Evolutionary conservation across 495 filamentous ascomycete species (phyloP), one percentile per base, ranked within the genome.

Genomic region (Trichoderma parareesei): DNA sequence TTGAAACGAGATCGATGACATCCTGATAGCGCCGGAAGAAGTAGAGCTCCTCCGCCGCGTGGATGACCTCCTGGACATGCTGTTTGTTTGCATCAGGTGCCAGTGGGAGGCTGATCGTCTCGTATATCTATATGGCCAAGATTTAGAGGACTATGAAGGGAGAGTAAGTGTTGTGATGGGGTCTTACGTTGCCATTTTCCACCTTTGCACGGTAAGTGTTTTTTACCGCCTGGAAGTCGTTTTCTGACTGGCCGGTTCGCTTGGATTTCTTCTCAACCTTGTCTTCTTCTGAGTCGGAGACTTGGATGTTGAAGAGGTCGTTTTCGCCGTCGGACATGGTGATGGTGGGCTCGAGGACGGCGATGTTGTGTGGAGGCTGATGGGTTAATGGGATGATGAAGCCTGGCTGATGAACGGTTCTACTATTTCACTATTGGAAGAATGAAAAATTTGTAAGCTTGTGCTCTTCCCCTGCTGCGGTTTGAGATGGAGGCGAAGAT

Each of bases 31-130:
- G 71, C 1, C 74, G 69, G 46, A 78, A 80, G 69, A 83, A 85
- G 46, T 84, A 85, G 10, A 85, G 70, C 67, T 85, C 82, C 67
- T 85, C 83, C 2, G 81, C 81, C 0, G 82, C 80, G 68, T 85
- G 81, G 11, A 83, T 63, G 18, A 85, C 68, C 6, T 75, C 73
- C 64, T 84, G 80, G 2, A 73, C 73, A 3, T 77, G 73, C 14
- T 77, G 74, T 43, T 82, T 82, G 27, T 70, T 62, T 4, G 76
- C 60, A 3, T 16, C 65, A 3, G 64, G 27, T 42, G 64, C 60
- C 7, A 80, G 64, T 11, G 80, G 78, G 16, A 81, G 64, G n/a
- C 68, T 64, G 60, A 82, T 71, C 0, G 72, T 72, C 44, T 76
- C 73, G 69, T 70, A 74, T 38, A 82, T 73, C 80, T 83, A 59